Percentiles rank a stretch among this genome's conserved stretches.
These are phyloP conservation scores for Pythium aquatile DNA, from an alignment of 352 stramenopile genomes.

Conservation along the genomic window DNA sequence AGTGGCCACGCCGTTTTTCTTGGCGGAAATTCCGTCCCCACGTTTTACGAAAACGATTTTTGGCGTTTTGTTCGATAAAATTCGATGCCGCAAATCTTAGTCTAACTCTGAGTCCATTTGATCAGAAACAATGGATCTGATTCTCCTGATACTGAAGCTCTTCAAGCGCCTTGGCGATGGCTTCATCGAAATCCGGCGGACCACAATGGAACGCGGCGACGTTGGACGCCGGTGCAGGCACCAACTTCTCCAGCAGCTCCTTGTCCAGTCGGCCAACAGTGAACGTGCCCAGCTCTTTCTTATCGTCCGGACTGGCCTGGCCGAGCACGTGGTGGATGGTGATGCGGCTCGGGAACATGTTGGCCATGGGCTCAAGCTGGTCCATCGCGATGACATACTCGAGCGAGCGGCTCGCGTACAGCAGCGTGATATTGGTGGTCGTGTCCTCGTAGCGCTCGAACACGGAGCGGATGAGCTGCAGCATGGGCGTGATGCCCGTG, in stretches of 20 bases:
- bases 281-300: conserved; percentile 49
- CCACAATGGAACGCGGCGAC: conserved; percentile 75
- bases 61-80: background rate
- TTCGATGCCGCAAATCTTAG: too few relatives aligned
- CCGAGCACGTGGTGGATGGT: conserved; percentile 68
- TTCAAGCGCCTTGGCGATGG: conserved; percentile 40
- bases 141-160: conserved; percentile 44
- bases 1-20: too few relatives aligned
- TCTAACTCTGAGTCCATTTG: background rate
- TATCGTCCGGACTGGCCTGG: conserved; percentile 40
- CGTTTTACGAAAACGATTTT: too few relatives aligned
- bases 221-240: conserved; percentile 37
- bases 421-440: conserved; percentile 59
- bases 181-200: conserved; percentile 69
- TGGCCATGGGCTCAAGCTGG: conserved; percentile 71
- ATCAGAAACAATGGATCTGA: conserved; percentile 67
- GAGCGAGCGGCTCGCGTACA: conserved; percentile 74
- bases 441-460: conserved; percentile 55
- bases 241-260: conserved; percentile 39
- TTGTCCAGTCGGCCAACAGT: conserved; percentile 50
- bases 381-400: conserved; percentile 68
- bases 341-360: conserved; percentile 72
- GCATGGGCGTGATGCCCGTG: conserved; percentile 81
- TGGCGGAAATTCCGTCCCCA: too few relatives aligned
- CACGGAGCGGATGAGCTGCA: conserved; percentile 70